phyloP scores from a whole-genome alignment of 2,329 filamentous ascomycete species.

The Talaromyces pinophilus region DNA sequence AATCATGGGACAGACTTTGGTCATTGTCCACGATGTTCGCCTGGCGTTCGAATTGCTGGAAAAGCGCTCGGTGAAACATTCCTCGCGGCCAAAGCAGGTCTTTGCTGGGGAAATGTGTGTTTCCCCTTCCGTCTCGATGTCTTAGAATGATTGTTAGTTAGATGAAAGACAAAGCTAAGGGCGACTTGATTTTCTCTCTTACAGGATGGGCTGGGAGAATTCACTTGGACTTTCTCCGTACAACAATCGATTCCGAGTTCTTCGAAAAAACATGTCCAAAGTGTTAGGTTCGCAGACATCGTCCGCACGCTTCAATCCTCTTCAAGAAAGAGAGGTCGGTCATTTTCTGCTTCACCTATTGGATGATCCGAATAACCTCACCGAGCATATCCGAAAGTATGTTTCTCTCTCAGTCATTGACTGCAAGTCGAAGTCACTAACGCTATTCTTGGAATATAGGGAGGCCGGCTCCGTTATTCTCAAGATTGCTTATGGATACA shows the following conservation, averaged over 20 bases:
- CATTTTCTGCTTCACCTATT: constrained; percentile 49
- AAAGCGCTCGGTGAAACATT: constrained; percentile 35
- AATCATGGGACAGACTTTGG: constrained; percentile 39
- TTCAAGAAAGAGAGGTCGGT: constrained; percentile 50
- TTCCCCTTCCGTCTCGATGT: background rate
- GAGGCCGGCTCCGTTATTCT: constrained; percentile 46
- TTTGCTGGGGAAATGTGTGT: constrained; percentile 43
- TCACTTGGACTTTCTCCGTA: constrained; percentile 40
- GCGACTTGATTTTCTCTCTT: background rate
- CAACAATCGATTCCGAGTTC: constrained; percentile 40
- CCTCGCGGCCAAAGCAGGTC: constrained; percentile 34
- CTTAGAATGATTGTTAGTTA: too few relatives aligned
- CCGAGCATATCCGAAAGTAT: constrained; percentile 47
- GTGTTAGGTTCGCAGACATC: constrained; percentile 48
- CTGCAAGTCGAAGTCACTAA: background rate
- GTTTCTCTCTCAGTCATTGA: background rate
- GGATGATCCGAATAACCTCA: constrained; percentile 40
- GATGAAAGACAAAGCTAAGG: constrained; percentile 17
- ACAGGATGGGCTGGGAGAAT: constrained; percentile 44
- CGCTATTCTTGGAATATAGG: constrained; percentile 26
- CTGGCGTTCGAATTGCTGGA: constrained; percentile 40
- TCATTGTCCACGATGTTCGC: constrained; percentile 40
- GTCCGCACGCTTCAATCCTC: constrained; percentile 42
- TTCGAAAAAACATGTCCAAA: constrained; percentile 51
- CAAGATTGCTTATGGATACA: constrained; percentile 53